phyloP scores from a whole-genome alignment of 2,329 filamentous ascomycete genomes.

The Tolypocladium guangdongense region DNA sequence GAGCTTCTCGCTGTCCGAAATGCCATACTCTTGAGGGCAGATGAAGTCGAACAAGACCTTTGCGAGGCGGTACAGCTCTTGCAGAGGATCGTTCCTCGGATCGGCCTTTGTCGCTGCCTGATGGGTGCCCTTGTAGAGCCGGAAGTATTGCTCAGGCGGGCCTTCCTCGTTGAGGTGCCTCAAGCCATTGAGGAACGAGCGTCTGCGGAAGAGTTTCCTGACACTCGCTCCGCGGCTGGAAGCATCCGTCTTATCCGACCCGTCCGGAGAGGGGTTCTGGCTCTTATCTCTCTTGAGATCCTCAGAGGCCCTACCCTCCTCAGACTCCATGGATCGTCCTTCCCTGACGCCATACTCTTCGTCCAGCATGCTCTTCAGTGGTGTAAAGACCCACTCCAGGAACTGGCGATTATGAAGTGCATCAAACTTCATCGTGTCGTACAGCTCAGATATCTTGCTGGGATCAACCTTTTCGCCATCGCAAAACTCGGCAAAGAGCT shows the following conservation, averaged over 20 bases:
- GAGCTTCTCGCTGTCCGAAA: constrained; percentile 91
- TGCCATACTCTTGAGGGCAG: constrained; percentile 95
- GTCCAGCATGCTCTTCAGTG: constrained; percentile 65
- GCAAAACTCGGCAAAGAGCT: constrained; percentile 91
- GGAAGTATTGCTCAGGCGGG: constrained; percentile 69
- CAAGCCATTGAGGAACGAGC: constrained; percentile 47
- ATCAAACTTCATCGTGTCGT: constrained; percentile 99
- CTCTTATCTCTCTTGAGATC: constrained; percentile 22
- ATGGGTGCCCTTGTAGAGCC: constrained; percentile 69
- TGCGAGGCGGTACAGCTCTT: constrained; percentile 84
- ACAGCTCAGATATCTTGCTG: constrained; percentile 95
- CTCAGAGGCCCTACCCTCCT: constrained; percentile 27
- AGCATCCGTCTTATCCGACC: constrained; percentile 29
- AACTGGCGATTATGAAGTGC: constrained; percentile 94
- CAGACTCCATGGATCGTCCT: constrained; percentile 27
- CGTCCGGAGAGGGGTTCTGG: constrained; percentile 20
- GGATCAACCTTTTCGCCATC: constrained; percentile 97
- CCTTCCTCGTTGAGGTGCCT: constrained; percentile 42
- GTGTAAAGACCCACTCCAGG: constrained; percentile 94
- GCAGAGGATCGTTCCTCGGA: constrained; percentile 72
- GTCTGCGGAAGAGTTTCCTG: constrained; percentile 44
- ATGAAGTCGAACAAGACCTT: constrained; percentile 98
- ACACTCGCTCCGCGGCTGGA: constrained; percentile 22
- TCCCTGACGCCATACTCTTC: constrained; percentile 48
- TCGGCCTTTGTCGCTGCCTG: constrained; percentile 64